A percentile compares a stretch with the other conserved stretches of the same genome.
These are phyloP conservation scores for Teunomyces gatunensis DNA, from an alignment of 805 yeast species.

Conservation along the genomic window DNA sequence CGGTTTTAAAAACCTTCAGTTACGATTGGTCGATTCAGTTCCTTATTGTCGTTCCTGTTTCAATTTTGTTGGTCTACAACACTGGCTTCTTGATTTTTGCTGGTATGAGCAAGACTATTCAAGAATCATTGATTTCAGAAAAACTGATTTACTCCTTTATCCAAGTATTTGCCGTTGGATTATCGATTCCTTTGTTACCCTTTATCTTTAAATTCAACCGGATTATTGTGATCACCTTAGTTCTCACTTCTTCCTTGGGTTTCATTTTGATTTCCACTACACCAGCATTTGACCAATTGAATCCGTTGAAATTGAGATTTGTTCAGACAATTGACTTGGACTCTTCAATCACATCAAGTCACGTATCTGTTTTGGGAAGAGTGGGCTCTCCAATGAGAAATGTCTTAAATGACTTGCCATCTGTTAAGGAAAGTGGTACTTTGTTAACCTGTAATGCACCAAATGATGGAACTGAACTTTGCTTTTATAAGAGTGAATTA, in stretches of 20 bases:
- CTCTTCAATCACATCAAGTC: constrained; percentile 24
- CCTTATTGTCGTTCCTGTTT: constrained; percentile 62
- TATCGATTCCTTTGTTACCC: constrained; percentile 56
- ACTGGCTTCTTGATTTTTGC: constrained; percentile 56
- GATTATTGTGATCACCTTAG: constrained; percentile 41
- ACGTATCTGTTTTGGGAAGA: constrained; percentile 51
- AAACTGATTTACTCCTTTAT: constrained; percentile 27
- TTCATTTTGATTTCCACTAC: constrained; percentile 32
- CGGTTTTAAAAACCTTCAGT: constrained; percentile 41
- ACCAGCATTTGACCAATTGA: constrained; percentile 56
- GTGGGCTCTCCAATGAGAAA: constrained; percentile 42
- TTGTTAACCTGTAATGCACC: constrained; percentile 33
- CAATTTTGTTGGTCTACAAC: constrained; percentile 53
- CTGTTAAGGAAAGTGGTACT: constrained; percentile 41
- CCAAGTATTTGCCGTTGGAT: constrained; percentile 26
- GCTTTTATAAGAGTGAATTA: constrained; percentile 50
- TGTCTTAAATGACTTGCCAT: constrained; percentile 61
- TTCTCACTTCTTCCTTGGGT: constrained; percentile 28
- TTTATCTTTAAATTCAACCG: constrained; percentile 67
- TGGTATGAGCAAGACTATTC: constrained; percentile 68
- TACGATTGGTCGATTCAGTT: constrained; percentile 85
- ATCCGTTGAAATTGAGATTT: constrained; percentile 74
- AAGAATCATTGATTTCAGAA: constrained; percentile 56
- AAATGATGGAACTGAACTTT: constrained; percentile 50
- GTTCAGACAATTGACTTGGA: constrained; percentile 57